A percentile compares a stretch with the other conserved stretches of the same genome.
phyloP scores from a whole-genome alignment of 2,329 filamentous ascomycete genomes.

The Cercospora sp. region DNA sequence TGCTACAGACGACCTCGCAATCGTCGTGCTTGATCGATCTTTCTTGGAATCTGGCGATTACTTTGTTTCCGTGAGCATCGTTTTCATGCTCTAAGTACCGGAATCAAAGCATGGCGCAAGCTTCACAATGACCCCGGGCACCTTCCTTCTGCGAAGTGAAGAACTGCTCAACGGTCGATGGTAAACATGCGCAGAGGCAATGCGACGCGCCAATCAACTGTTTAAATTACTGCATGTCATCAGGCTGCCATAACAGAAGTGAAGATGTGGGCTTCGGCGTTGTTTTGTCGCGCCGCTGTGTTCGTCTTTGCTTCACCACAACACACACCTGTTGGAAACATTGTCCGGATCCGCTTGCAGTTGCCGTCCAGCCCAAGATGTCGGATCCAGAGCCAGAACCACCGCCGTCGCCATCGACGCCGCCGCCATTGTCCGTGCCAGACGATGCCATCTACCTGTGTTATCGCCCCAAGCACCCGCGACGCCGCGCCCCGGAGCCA shows the following conservation, averaged over 20 bases:
- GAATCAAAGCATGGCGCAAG: not conserved
- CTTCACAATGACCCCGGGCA: not conserved
- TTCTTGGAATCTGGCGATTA: not conserved
- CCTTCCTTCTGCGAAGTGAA: not conserved
- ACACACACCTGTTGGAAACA: not conserved
- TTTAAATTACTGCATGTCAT: not conserved
- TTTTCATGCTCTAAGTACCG: not conserved
- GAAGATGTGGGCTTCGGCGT: not conserved
- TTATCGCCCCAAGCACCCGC: not conserved
- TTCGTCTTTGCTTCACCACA: not conserved
- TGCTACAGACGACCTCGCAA: not conserved
- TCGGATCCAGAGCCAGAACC: not conserved
- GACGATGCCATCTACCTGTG: not conserved
- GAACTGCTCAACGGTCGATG: not conserved
- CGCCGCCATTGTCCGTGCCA: not conserved
- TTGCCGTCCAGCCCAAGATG: not conserved
- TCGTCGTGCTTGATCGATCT: not conserved
- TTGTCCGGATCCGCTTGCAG: not conserved
- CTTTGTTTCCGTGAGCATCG: not conserved
- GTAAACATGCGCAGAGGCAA: not conserved
- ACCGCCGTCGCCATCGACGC: not conserved
- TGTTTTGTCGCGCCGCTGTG: not conserved
- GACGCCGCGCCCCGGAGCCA: not conserved
- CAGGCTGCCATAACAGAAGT: not conserved
- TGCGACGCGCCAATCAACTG: not conserved